These are phyloP conservation scores for Vicia sativa DNA, from an alignment of 306 rosid genomes.

Conservation along the genomic window DNA sequence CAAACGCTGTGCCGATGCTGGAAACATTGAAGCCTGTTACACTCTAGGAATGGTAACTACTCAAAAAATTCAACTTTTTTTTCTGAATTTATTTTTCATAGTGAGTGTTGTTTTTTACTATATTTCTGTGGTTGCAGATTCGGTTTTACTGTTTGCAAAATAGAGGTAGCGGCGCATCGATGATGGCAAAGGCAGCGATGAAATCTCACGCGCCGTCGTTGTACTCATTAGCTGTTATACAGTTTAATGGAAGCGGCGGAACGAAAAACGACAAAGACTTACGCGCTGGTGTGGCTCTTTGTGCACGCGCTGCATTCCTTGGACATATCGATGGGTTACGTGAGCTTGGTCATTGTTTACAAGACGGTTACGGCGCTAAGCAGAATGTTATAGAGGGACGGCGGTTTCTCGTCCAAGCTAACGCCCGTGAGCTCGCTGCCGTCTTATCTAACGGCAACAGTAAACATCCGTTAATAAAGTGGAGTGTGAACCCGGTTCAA, in stretches of 20 bases:
- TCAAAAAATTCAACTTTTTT: too few species aligned
- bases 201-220: constrained; percentile 84
- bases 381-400: constrained; percentile 81
- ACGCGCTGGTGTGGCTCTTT: constrained; percentile 81
- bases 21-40: constrained; percentile 87
- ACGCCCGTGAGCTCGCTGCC: constrained; percentile 87
- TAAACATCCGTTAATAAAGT: constrained; percentile 50
- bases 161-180: constrained; percentile 80
- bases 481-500: constrained; percentile 45
- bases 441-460: constrained; percentile 47
- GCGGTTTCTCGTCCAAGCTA: constrained; percentile 82
- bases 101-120: background rate
- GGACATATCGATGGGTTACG: constrained; percentile 90
- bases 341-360: constrained; percentile 92
- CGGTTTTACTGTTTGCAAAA: constrained; percentile 83
- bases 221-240: constrained; percentile 84
- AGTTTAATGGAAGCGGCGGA: constrained; percentile 96
- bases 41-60: constrained; percentile 81
- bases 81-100: background rate
- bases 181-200: constrained; percentile 92
- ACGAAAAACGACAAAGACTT: constrained; percentile 84
- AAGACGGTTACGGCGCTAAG: constrained; percentile 93
- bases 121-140: constrained; percentile 54
- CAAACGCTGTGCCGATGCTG: constrained; percentile 81
- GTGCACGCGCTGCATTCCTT: constrained; percentile 92